phyloP scores from a whole-genome alignment of 345 rosid species.

The Microthlaspi erraticum region DNA sequence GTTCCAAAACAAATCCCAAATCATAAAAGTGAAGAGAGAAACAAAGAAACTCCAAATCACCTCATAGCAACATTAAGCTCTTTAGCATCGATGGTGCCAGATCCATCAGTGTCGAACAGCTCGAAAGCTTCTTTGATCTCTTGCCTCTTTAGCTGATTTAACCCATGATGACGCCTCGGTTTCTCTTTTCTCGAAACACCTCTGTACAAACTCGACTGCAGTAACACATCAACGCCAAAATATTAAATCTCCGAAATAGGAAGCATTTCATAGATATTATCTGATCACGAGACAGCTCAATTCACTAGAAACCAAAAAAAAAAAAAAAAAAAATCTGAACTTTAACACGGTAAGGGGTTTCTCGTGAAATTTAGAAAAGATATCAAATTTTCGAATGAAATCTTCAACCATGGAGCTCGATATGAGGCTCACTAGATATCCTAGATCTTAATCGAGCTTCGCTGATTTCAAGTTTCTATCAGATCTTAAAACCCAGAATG shows the following conservation, averaged over 20 bases:
- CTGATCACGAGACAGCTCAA: constrained; percentile 19
- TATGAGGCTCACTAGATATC: background rate
- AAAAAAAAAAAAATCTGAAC: constrained; percentile 2
- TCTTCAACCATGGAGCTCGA: background rate
- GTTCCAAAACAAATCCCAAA: background rate
- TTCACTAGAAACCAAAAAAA: background rate
- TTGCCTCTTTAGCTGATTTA: constrained; percentile 74
- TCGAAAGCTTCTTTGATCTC: constrained; percentile 97
- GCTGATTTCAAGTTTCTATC: background rate
- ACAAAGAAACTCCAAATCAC: constrained; percentile 41
- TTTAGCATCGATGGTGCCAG: constrained; percentile 96
- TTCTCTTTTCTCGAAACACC: constrained; percentile 70
- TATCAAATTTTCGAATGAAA: background rate
- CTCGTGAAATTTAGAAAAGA: background rate
- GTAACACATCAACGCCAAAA: background rate
- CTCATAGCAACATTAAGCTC: constrained; percentile 99
- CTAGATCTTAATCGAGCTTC: no score
- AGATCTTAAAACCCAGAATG: constrained; percentile 28
- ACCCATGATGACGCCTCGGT: constrained; percentile 73
- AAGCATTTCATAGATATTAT: background rate
- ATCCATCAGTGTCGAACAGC: constrained; percentile 91
- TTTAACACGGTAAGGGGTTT: background rate
- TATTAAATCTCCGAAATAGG: background rate
- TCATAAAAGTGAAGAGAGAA: background rate
- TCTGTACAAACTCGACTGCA: constrained; percentile 58